Percentiles rank a stretch among this genome's conserved stretches.
Conservation (phyloP, 352 stramenopile genomes). For the Pythium aquatile region DNA sequence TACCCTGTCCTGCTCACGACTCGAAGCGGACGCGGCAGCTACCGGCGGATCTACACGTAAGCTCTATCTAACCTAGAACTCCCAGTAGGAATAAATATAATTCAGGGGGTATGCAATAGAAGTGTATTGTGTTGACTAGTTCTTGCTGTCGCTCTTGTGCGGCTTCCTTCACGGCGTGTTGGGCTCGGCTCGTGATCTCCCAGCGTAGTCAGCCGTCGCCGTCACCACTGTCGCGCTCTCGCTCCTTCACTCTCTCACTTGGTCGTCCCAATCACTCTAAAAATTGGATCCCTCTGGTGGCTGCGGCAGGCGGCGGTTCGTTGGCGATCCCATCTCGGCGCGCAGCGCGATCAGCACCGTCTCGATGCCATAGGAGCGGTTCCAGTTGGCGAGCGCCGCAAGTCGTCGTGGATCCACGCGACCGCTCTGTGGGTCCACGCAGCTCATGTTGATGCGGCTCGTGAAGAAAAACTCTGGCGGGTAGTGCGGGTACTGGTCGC, state of each 20-base stretch:
- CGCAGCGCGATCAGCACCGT: slow-evolving; percentile 88
- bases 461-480: slow-evolving; percentile 95
- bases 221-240: not conserved
- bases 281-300: slow-evolving; percentile 90
- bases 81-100: slow-evolving; percentile 2
- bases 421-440: slow-evolving; percentile 90
- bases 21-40: not conserved
- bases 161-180: too few species aligned
- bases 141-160: not conserved
- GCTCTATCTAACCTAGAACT: not conserved
- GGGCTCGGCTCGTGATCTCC: too few species aligned
- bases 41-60: not conserved
- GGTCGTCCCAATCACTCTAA: slow-evolving; percentile 47
- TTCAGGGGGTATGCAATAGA: slow-evolving; percentile 20
- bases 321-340: slow-evolving; percentile 86
- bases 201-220: not conserved
- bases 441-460: slow-evolving; percentile 97
- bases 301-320: slow-evolving; percentile 89
- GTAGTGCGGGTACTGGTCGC: slow-evolving; percentile 92
- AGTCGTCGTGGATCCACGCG: slow-evolving; percentile 80
- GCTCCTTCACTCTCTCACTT: not conserved
- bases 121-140: slow-evolving; percentile 7
- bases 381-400: slow-evolving; percentile 68
- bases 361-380: slow-evolving; percentile 90
- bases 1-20: slow-evolving; percentile 28